Evolutionary conservation across 2,329 filamentous ascomycete genomes (phyloP).

Genomic region (Hymenotorrendiella dingleyae): DNA sequence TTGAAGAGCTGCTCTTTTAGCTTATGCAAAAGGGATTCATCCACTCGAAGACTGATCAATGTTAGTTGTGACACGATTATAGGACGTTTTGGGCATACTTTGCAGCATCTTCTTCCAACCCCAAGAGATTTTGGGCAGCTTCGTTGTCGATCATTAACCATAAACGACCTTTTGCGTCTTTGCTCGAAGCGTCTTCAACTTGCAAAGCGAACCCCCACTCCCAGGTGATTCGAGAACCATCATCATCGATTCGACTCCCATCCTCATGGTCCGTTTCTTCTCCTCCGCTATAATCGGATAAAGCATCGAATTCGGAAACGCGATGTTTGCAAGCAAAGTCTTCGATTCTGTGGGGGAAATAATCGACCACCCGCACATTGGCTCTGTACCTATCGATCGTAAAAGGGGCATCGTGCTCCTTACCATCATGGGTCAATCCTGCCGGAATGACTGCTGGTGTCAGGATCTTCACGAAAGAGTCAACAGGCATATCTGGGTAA

Average conservation of each 20-base stretch:
- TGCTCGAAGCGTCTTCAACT: conserved; percentile 60
- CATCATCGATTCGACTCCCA: conserved; percentile 14
- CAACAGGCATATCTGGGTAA: conserved; percentile 34
- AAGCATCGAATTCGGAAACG: conserved; percentile 40
- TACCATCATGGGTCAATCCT: conserved; percentile 27
- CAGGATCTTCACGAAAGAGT: conserved; percentile 20
- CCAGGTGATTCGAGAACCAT: conserved; percentile 43
- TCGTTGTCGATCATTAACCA: conserved; percentile 63
- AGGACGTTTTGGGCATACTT: conserved; percentile 38
- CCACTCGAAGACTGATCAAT: conserved; percentile 46
- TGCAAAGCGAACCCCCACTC: conserved; percentile 80
- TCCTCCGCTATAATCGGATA: conserved; percentile 38
- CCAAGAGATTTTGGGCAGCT: conserved; percentile 50
- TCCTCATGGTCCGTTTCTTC: conserved; percentile 27
- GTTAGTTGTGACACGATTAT: conserved; percentile 15
- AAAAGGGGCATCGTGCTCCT: conserved; percentile 55
- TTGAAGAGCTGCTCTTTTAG: conserved; percentile 68
- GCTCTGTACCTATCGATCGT: conserved; percentile 65
- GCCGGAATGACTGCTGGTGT: conserved; percentile 40
- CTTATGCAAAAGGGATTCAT: conserved; percentile 40
- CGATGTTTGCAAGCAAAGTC: conserved; percentile 58
- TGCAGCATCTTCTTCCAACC: conserved; percentile 40
- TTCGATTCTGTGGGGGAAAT: conserved; percentile 61
- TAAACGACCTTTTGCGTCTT: conserved; percentile 40
- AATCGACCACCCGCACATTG: conserved; percentile 75